A percentile compares a stretch with the other conserved stretches of the same genome.
These are phyloP conservation scores for Ceratocystis papillata DNA, from an alignment of 2,329 filamentous ascomycete species.

Conservation along the genomic window DNA sequence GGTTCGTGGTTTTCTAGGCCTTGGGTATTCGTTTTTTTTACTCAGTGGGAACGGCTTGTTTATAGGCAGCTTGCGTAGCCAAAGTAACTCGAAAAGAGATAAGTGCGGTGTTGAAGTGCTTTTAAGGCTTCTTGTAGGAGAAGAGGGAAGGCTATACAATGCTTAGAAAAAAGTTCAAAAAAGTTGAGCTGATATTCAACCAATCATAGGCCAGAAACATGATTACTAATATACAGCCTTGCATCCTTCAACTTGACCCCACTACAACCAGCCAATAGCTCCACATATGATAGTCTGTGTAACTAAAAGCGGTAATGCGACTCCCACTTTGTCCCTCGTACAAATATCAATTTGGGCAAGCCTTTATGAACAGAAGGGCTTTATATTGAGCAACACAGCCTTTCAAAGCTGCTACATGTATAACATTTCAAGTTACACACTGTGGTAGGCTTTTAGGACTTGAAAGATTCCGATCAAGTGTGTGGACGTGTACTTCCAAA, in stretches of 20 bases:
- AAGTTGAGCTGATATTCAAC: background rate
- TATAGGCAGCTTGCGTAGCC: background rate
- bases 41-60: background rate
- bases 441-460: too few relatives aligned
- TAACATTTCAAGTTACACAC: too few relatives aligned
- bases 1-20: background rate
- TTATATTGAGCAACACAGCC: too few relatives aligned
- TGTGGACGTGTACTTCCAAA: too few relatives aligned
- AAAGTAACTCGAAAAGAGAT: background rate
- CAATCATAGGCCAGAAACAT: background rate
- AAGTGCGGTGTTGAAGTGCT: background rate
- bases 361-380: too few relatives aligned
- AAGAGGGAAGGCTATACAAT: conserved; percentile 4
- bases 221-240: conserved; percentile 16
- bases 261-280: background rate
- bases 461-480: too few relatives aligned
- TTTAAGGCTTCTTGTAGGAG: too few relatives aligned
- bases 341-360: too few relatives aligned
- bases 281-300: background rate
- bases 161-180: conserved; percentile 16
- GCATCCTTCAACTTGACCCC: background rate
- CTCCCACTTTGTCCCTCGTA: too few relatives aligned
- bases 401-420: too few relatives aligned
- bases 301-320: too few relatives aligned
- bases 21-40: background rate